Base-by-base conservation (phyloP, 2,329 filamentous ascomycete species). In the Neonectria sp. region DNA sequence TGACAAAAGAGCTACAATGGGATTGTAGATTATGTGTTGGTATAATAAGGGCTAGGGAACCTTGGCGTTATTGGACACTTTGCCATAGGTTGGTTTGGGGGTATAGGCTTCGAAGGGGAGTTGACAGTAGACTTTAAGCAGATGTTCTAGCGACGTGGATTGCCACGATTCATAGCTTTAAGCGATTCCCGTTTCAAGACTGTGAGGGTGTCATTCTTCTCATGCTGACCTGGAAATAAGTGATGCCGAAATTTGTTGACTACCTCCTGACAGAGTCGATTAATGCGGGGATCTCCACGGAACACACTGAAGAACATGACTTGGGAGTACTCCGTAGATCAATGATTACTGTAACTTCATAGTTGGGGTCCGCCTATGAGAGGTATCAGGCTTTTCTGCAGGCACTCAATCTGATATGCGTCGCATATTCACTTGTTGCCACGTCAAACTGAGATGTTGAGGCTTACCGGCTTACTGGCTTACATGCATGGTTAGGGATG, bases 11-110 rank as follows among this genome's bases (percentile, higher is more conserved):
- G 43, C 13, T 40, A 7, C 49, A 55, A 53, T 57, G 29, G 61
- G 61, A 53, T 45, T 21, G 21, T 27, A 51, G 27, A 52, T 17
- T 29, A 37, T 40, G 40, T 55, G 27, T 21, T 48, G 51, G 29
- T 51, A 40, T 49, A 51, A 37, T 31, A 37, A 31, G 17, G 48
- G 33, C 27, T n/a, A 48, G 35, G 24, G n/a, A 25, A 43, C 31
- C 31, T 51, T 25, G 58, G 63, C 57, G 56, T 65, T 65, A 43
- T 48, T 65, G 57, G 62, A 55, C 17, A 55, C 43, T 24, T 31
- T 65, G 40, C 49, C 25, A 49, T 27, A 48, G 27, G 35, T 59
- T 31, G 37, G 52, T 24, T 51, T 21, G n/a, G 25, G 25, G 53
- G 24, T 5, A 29, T 8, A 21, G 9, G 7, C 51, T 35, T 53